Evolutionary conservation across 331 rosid species (phyloP), one percentile per base, ranked within the genome.

Genomic region (Telfairia occidentalis): DNA sequence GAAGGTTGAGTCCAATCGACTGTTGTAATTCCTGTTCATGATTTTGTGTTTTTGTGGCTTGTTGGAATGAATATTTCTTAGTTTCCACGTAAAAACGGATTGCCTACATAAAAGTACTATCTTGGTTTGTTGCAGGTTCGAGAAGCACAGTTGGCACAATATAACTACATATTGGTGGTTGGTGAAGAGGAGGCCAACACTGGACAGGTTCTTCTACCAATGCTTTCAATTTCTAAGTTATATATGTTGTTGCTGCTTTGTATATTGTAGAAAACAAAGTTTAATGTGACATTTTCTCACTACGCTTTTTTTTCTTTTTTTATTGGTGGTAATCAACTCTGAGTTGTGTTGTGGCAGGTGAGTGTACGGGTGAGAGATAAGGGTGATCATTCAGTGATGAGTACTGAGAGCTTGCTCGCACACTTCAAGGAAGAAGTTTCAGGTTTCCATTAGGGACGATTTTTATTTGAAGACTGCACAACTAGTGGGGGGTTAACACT

Each of bases 71-170:
- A 45, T 73, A 71, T 73, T 53, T 42, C 30, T 2, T 21, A 49
- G 12, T 60, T 53, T 60, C 67, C 43, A 50, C 24, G n/a, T 46
- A n/a, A 1, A 6, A 19, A 50, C 2, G 5, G 42, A n/a, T 19
- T 52, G 28, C 71, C 23, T 37, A 42, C 35, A 37, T 23, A 30
- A 73, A 73, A 13, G 64, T 46, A 37, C 53, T 49, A 5, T 78
- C 49, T 53, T 83, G 75, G 64, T 61, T 65, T 80, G 76, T 60
- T 87, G 77, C 89, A 95, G 99, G 90, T 95, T 28, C 89, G 97
- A 48, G 99, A 95, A 87, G 99, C 99, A 30, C 97, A 88, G 74
- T 73, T 95, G 78, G 96, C 97, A 18, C 97, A 92, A 66, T 95
- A 87, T 82, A 95, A 95, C 86, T 95, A 71, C 79, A 95, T 95